Base-by-base conservation (phyloP, 225 moss, liverwort and hornwort genomes). In the Physcomitrellopsis africana region DNA sequence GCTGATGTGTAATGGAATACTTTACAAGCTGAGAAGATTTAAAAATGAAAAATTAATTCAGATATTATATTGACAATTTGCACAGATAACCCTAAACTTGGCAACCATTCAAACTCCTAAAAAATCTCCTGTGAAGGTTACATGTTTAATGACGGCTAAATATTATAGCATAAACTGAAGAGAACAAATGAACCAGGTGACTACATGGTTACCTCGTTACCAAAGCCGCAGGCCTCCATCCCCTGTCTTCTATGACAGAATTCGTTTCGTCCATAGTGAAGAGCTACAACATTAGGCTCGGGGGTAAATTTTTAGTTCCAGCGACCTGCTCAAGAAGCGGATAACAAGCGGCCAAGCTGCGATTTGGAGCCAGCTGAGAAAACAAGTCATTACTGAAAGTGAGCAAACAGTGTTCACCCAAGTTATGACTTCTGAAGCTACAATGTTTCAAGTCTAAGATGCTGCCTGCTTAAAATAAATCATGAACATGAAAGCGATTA, bases 291-390 rank as follows among this genome's bases (percentile, higher is more conserved):
- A 93, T 59, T 63, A 82, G 80, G 56, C 81, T 80, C 10, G 93
- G 92, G 51, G 91, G 89, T 8, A 94, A 93, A 37, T 20, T 83
- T 91, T 73, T 70, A 75, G 80, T 92, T 76, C 90, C 93, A 45
- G 94, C 93, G 73, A 94, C 87, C 32, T 93, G 90, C 76, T 95
- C 97, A 48, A 99, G 82, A 63, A 99, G 89, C 47, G 93, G 90
- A 51, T 94, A 93, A 73, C 95, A 95, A 18, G 94, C 91, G 24
- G 93, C 89, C 13, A 99, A 65, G 15, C 80, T 86, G 51, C 83
- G 83, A 76, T 87, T 81, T n/a, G 93, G 81, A 37, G 67, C 73
- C 76, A 99, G 60, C 69, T 82, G 82, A 41, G 93, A 86, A 42
- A 99, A 87, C 72, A 99, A 80, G 68, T 92, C 84, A 59, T 99